A percentile compares a stretch with the other conserved stretches of the same genome.
phyloP scores from a whole-genome alignment of 2,329 filamentous ascomycete genomes.

The Fonsecaea pedrosoi region DNA sequence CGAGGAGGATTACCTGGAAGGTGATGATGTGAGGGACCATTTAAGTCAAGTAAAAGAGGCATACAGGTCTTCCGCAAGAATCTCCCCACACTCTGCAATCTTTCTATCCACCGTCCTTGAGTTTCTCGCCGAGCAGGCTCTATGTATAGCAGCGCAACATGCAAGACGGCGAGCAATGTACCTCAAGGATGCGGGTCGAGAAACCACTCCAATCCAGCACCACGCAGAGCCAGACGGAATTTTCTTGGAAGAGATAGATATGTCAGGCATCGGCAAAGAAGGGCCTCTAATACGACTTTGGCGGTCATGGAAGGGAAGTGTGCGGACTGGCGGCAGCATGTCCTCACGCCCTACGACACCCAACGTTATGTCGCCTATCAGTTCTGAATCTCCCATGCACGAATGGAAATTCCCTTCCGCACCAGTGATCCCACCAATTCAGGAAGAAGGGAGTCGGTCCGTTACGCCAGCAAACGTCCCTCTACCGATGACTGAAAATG shows the following conservation, averaged over 20 bases:
- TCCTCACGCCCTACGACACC: slow-evolving; percentile 53
- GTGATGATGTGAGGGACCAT: slow-evolving; percentile 69
- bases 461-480: slow-evolving; percentile 64
- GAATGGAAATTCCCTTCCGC: slow-evolving; percentile 45
- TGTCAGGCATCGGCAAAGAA: slow-evolving; percentile 91
- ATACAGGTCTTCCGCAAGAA: slow-evolving; percentile 66
- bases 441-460: slow-evolving; percentile 38
- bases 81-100: slow-evolving; percentile 91
- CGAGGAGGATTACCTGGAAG: slow-evolving; percentile 84
- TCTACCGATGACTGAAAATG: slow-evolving; percentile 70
- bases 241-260: slow-evolving; percentile 86
- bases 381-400: slow-evolving; percentile 46
- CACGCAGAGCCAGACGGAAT: slow-evolving; percentile 66
- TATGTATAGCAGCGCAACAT: slow-evolving; percentile 85
- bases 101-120: slow-evolving; percentile 95
- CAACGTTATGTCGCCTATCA: slow-evolving; percentile 39
- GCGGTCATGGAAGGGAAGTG: slow-evolving; percentile 91
- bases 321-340: slow-evolving; percentile 62
- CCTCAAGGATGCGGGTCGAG: slow-evolving; percentile 57
- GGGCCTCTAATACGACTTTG: slow-evolving; percentile 86
- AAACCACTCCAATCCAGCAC: slow-evolving; percentile 54
- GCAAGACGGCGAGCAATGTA: slow-evolving; percentile 71
- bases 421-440: slow-evolving; percentile 40
- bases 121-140: slow-evolving; percentile 87
- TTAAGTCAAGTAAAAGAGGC: slow-evolving; percentile 50